phyloP scores from a whole-genome alignment of 1,139 yeast species.

The Scheffersomyces parashehatae region DNA sequence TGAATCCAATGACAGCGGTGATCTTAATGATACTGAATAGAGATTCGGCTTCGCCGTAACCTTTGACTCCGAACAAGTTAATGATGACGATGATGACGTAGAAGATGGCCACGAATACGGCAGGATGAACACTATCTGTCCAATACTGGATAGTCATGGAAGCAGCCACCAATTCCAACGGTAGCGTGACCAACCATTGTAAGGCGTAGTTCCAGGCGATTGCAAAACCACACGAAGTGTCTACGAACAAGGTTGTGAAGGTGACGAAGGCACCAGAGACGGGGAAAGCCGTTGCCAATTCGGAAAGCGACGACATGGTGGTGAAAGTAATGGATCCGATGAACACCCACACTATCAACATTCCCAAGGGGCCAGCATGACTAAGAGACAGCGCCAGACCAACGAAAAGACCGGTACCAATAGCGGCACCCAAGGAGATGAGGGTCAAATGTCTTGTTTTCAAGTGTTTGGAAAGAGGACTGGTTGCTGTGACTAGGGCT shows the following conservation, averaged over 20 bases:
- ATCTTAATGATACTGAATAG: slow-evolving; percentile 32
- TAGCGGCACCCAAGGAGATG: slow-evolving; percentile 42
- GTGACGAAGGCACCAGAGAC: slow-evolving; percentile 43
- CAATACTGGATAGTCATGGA: slow-evolving; percentile 35
- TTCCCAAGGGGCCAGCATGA: slow-evolving; percentile 39
- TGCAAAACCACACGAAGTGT: slow-evolving; percentile 40
- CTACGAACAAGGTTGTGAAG: slow-evolving; percentile 37
- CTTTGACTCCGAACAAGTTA: slow-evolving; percentile 37
- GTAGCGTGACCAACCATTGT: slow-evolving; percentile 41
- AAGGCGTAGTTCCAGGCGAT: slow-evolving; percentile 46
- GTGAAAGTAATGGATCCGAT: slow-evolving; percentile 33
- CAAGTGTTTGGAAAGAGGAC: slow-evolving; percentile 27
- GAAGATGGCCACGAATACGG: slow-evolving; percentile 33
- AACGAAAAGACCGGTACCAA: slow-evolving; percentile 45
- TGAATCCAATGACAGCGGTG: slow-evolving; percentile 33
- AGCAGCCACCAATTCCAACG: slow-evolving; percentile 42
- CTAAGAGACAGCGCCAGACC: slow-evolving; percentile 38
- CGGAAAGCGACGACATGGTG: slow-evolving; percentile 38
- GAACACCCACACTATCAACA: slow-evolving; percentile 33
- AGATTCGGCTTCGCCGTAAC: slow-evolving; percentile 39
- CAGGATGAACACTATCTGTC: slow-evolving; percentile 27
- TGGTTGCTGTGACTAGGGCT: slow-evolving; percentile 31
- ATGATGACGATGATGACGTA: slow-evolving; percentile 29
- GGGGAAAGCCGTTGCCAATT: slow-evolving; percentile 42
- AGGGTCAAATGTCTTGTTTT: slow-evolving; percentile 40